Percentiles rank a stretch among this genome's conserved stretches.
phyloP scores from a whole-genome alignment of 225 moss, liverwort and hornwort species.

The Marchantia paleacea region DNA sequence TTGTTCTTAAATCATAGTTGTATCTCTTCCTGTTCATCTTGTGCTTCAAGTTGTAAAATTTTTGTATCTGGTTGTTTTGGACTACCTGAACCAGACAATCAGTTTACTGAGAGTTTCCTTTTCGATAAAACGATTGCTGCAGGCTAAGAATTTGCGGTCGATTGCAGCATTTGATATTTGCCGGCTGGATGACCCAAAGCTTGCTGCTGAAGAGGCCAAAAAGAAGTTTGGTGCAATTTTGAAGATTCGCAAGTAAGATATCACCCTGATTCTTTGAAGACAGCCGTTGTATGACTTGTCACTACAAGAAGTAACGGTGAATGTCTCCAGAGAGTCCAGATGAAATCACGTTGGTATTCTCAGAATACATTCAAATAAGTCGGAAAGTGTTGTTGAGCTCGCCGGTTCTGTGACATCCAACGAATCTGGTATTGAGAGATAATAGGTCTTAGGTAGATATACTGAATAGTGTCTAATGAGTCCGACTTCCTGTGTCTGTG shows the following conservation, averaged over 20 bases:
- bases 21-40: neutral
- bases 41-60: neutral
- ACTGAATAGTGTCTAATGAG: no score
- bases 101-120: neutral
- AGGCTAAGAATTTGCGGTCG: slow-evolving; percentile 68
- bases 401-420: no score
- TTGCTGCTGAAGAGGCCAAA: slow-evolving; percentile 79
- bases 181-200: slow-evolving; percentile 65
- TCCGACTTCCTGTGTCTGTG: no score
- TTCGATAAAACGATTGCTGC: slow-evolving; percentile 26
- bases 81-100: neutral
- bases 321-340: neutral
- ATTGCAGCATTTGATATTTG: slow-evolving; percentile 84
- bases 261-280: neutral
- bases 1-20: neutral
- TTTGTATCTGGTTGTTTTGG: neutral
- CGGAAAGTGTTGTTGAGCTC: no score
- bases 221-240: slow-evolving; percentile 86
- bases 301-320: neutral
- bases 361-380: no score
- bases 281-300: neutral
- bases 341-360: no score
- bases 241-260: slow-evolving; percentile 84
- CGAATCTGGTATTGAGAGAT: no score
- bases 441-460: no score